Percentiles rank a stretch among this genome's conserved stretches.
Conservation (phyloP, 2,329 filamentous ascomycete species). For the Amylocarpus encephaloides region DNA sequence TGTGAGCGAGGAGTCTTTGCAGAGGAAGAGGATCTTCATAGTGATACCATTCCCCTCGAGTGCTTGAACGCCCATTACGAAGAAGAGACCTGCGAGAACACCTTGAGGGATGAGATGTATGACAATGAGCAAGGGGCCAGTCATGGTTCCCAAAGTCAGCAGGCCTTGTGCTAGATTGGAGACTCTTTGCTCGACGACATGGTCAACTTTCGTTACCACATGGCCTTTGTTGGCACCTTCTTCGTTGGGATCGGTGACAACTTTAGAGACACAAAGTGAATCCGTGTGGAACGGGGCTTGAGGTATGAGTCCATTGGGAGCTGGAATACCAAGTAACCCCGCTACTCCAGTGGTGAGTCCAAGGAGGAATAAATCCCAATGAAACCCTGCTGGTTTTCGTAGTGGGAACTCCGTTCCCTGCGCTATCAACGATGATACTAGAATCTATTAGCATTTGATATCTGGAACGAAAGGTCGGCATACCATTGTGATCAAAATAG, state of each 20-base stretch:
- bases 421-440: constrained; percentile 74
- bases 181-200: constrained; percentile 71
- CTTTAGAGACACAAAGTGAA: constrained; percentile 65
- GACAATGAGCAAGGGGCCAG: constrained; percentile 64
- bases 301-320: constrained; percentile 77
- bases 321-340: constrained; percentile 70
- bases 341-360: constrained; percentile 71
- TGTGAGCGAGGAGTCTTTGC: constrained; percentile 58
- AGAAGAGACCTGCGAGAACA: constrained; percentile 75
- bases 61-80: constrained; percentile 77
- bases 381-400: constrained; percentile 74
- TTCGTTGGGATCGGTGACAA: constrained; percentile 43
- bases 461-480: constrained; percentile 13
- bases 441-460: neutral
- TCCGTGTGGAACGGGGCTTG: constrained; percentile 79
- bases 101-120: constrained; percentile 73
- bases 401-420: constrained; percentile 80
- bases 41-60: constrained; percentile 74
- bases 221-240: constrained; percentile 53
- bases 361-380: constrained; percentile 79
- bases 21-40: constrained; percentile 63
- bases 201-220: constrained; percentile 44
- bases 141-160: constrained; percentile 73
- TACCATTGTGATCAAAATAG: constrained; percentile 85
- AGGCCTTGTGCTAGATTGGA: constrained; percentile 75